Evolutionary conservation across 345 rosid genomes (phyloP).

Genomic region (Eucalyptus polybractea): DNA sequence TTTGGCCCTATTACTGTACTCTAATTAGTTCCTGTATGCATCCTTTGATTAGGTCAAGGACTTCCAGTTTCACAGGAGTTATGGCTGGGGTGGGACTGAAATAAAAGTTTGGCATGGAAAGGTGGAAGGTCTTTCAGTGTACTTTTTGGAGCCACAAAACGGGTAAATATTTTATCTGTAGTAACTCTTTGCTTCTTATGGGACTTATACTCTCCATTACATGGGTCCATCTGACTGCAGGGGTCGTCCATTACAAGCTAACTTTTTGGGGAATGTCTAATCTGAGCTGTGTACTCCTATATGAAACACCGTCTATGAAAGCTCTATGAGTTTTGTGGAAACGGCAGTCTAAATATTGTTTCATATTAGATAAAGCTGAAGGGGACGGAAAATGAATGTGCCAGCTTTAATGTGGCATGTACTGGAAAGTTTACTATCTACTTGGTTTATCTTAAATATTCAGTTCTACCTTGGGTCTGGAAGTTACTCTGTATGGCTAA

Average conservation of each 20-base stretch:
- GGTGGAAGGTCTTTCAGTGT: conserved; percentile 87
- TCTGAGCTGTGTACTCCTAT: neutral
- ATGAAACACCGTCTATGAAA: neutral
- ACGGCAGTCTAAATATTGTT: neutral
- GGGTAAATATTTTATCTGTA: conserved; percentile 29
- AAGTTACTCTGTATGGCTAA: neutral
- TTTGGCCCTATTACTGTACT: neutral
- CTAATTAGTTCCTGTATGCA: neutral
- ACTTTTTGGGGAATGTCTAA: neutral
- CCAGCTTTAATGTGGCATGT: neutral
- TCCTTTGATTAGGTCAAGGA: conserved; percentile 50
- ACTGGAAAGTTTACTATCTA: neutral
- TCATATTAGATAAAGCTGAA: neutral
- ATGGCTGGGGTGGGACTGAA: conserved; percentile 78
- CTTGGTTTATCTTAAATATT: neutral
- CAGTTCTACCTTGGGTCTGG: neutral
- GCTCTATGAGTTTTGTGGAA: neutral
- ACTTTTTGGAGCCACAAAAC: conserved; percentile 84
- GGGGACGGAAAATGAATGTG: neutral
- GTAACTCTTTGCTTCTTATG: neutral
- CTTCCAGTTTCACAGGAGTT: conserved; percentile 46
- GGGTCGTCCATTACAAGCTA: neutral
- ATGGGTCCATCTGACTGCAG: neutral
- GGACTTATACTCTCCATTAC: neutral
- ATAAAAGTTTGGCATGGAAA: conserved; percentile 87